phyloP scores from a whole-genome alignment of 495 filamentous ascomycete species.

The Cryomyces antarcticus region DNA sequence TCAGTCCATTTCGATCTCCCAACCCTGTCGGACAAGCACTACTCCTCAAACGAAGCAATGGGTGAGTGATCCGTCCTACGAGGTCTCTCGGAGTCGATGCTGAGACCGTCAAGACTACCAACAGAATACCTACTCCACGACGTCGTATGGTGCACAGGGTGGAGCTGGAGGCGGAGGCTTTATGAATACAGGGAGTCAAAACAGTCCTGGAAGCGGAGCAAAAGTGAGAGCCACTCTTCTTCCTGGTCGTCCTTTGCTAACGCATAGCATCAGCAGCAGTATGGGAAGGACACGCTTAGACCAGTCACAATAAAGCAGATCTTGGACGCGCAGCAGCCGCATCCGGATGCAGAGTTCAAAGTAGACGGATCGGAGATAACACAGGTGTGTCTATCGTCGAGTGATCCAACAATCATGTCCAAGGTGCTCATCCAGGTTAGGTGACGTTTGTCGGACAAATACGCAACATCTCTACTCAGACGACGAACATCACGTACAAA shows the following conservation, averaged over 20 bases:
- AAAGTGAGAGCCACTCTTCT: conserved; percentile 11
- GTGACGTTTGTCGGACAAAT: conserved; percentile 81
- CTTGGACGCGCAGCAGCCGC: conserved; percentile 52
- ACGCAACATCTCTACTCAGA: conserved; percentile 62
- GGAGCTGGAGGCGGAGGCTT: conserved; percentile 47
- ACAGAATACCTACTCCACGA: conserved; percentile 26
- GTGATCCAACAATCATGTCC: neutral
- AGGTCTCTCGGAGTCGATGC: too few relatives aligned
- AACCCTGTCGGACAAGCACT: too few relatives aligned
- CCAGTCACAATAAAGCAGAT: conserved; percentile 92
- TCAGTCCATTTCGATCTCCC: too few relatives aligned
- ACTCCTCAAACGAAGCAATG: too few relatives aligned
- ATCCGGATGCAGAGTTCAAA: conserved; percentile 52
- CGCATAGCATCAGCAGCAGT: conserved; percentile 21
- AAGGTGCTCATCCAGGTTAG: conserved; percentile 18
- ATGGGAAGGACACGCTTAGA: conserved; percentile 53
- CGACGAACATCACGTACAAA: conserved; percentile 79
- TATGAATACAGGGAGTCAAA: conserved; percentile 31
- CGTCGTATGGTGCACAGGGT: conserved; percentile 37
- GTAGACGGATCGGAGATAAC: conserved; percentile 53
- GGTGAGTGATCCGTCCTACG: too few relatives aligned
- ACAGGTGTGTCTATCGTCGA: conserved; percentile 20
- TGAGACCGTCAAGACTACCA: too few relatives aligned
- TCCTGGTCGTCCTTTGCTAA: neutral
- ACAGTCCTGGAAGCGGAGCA: conserved; percentile 21